These are phyloP conservation scores for Carallia pectinifolia DNA, from an alignment of 345 rosid genomes.

Conservation along the genomic window DNA sequence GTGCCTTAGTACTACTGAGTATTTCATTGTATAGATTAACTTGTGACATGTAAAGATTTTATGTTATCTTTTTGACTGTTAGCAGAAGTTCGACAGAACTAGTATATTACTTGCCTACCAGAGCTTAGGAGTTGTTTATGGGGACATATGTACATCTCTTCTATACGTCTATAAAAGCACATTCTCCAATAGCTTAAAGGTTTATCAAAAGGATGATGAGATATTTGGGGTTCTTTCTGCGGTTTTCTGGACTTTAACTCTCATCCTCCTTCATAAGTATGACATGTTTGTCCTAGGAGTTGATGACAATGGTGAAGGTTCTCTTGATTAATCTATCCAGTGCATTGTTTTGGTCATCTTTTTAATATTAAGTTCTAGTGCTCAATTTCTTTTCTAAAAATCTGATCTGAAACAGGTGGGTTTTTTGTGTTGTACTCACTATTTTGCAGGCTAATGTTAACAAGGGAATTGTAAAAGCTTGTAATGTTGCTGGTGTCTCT, in stretches of 20 bases:
- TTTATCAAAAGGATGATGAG: conserved; percentile 30
- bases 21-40: too few species aligned
- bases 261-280: conserved; percentile 39
- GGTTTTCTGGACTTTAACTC: conserved; percentile 43
- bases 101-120: conserved; percentile 35
- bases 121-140: conserved; percentile 39
- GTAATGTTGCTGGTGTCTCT: conserved; percentile 9
- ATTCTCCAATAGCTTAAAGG: conserved; percentile 26
- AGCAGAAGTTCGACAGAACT: conserved; percentile 27
- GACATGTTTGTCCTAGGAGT: conserved; percentile 34
- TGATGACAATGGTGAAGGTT: conserved; percentile 40
- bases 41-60: too few species aligned
- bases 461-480: conserved; percentile 25
- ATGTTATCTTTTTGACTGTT: not conserved
- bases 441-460: conserved; percentile 30
- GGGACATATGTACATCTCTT: conserved; percentile 33
- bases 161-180: conserved; percentile 33
- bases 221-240: conserved; percentile 39
- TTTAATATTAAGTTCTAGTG: too few species aligned
- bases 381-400: not conserved
- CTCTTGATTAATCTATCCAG: conserved; percentile 9
- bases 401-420: conserved; percentile 28
- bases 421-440: conserved; percentile 43
- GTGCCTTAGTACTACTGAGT: too few species aligned
- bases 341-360: not conserved